phyloP scores from a whole-genome alignment of 768 basidiomycete genomes.

The Pleurotus tuber-regium region DNA sequence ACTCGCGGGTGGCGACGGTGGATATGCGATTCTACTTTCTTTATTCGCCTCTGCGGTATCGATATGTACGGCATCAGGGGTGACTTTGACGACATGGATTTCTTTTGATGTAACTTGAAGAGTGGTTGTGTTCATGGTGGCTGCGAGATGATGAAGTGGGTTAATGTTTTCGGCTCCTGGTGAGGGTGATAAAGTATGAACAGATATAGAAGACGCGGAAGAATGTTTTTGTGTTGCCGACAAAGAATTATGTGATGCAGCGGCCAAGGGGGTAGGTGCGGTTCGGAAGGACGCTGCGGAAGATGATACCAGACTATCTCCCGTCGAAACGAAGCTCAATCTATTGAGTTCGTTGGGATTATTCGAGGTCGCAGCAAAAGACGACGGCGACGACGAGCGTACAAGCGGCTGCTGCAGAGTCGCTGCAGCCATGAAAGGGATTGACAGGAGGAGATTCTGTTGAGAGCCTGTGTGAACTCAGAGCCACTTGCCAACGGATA shows the following conservation, averaged over 20 bases:
- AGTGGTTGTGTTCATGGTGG: not conserved
- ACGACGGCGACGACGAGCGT: not conserved
- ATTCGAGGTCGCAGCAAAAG: slow-evolving; percentile 3
- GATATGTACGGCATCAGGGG: slow-evolving; percentile 43
- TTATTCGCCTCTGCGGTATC: slow-evolving; percentile 12
- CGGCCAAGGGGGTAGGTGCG: slow-evolving; percentile 16
- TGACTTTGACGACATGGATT: slow-evolving; percentile 53
- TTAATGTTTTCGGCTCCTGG: slow-evolving; percentile 1
- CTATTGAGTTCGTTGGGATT: slow-evolving; percentile 1
- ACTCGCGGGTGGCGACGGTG: slow-evolving; percentile 43
- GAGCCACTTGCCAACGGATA: not conserved
- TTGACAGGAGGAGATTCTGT: not conserved
- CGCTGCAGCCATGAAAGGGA: slow-evolving; percentile 2
- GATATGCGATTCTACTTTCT: slow-evolving; percentile 36
- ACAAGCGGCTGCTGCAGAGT: not conserved
- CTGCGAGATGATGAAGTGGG: not conserved
- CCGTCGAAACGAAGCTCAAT: slow-evolving; percentile 10
- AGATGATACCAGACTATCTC: slow-evolving; percentile 14
- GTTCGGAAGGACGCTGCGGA: slow-evolving; percentile 20
- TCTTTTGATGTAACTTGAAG: slow-evolving; percentile 31
- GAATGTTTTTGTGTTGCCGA: slow-evolving; percentile 2
- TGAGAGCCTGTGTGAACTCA: not conserved
- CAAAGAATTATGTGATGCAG: slow-evolving; percentile 10
- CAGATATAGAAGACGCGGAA: slow-evolving; percentile 22
- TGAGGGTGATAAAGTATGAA: slow-evolving; percentile 18